Evolutionary conservation across 352 stramenopile species (phyloP).

Genomic region (Phytophthora macrochlamydospora): DNA sequence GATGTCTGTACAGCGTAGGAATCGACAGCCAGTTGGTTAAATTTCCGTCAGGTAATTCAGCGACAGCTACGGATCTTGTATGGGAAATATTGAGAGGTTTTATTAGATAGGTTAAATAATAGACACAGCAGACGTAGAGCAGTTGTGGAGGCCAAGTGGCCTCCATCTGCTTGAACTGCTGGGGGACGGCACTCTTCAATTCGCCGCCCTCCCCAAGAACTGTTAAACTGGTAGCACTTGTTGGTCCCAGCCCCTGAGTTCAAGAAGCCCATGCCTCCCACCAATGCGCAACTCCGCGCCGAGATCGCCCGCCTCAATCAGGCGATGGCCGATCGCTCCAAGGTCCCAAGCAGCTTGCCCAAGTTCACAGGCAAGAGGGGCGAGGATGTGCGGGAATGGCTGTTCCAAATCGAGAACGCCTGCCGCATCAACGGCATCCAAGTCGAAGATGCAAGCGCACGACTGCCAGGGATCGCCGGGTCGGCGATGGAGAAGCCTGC

Average conservation of each 20-base stretch:
- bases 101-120: too few relatives aligned
- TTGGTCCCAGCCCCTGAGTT: conserved; percentile 13
- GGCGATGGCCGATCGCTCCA: conserved; percentile 4
- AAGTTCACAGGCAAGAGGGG: conserved; percentile 14
- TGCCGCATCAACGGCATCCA: neutral
- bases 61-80: too few relatives aligned
- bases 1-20: too few relatives aligned
- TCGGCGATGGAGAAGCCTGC: neutral
- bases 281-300: conserved; percentile 7
- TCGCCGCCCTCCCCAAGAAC: too few relatives aligned
- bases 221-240: conserved; percentile 15
- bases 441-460: neutral
- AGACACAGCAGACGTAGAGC: too few relatives aligned
- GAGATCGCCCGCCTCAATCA: conserved; percentile 14
- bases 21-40: too few relatives aligned
- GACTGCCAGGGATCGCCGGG: neutral
- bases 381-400: conserved; percentile 10
- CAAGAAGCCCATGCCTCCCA: conserved; percentile 6
- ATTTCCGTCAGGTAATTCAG: too few relatives aligned
- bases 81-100: too few relatives aligned
- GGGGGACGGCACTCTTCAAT: too few relatives aligned
- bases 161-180: too few relatives aligned
- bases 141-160: too few relatives aligned
- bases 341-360: conserved; percentile 6
- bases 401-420: conserved; percentile 3